Evolutionary conservation across 2,329 filamentous ascomycete species (phyloP).

Genomic region (Chaetothyriales sp.): DNA sequence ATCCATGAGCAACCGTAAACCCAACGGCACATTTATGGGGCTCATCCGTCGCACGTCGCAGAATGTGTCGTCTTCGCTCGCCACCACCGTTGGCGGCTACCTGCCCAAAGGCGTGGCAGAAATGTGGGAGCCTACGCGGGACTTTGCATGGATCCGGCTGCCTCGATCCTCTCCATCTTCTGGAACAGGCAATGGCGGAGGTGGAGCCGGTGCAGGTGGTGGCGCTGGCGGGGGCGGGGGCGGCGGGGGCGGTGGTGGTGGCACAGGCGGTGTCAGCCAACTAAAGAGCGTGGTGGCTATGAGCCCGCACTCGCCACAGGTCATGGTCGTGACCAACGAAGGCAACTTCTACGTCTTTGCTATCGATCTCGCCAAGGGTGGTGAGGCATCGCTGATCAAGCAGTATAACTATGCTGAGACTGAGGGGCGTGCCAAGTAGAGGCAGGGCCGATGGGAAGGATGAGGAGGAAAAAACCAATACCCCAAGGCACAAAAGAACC

Average conservation of each 20-base stretch:
- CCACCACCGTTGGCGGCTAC: conserved; percentile 79
- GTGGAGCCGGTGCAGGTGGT: conserved; percentile 18
- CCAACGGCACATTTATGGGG: conserved; percentile 68
- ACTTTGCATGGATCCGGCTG: conserved; percentile 94
- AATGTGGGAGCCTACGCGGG: conserved; percentile 89
- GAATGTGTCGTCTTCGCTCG: conserved; percentile 77
- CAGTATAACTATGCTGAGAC: conserved; percentile 68
- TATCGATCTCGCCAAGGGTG: conserved; percentile 85
- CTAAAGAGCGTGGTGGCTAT: conserved; percentile 90
- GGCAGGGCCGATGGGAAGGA: neutral
- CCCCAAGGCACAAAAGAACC: neutral
- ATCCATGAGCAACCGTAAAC: conserved; percentile 27
- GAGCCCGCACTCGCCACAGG: conserved; percentile 83
- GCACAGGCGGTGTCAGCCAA: conserved; percentile 28
- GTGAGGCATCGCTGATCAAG: conserved; percentile 79
- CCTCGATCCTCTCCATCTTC: conserved; percentile 40
- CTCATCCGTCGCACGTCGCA: conserved; percentile 91
- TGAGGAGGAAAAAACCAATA: neutral
- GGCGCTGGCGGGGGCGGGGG: too few relatives aligned
- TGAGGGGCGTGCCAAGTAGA: neutral
- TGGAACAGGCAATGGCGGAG: conserved; percentile 18
- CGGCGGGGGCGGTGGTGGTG: too few relatives aligned
- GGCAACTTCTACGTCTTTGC: conserved; percentile 90
- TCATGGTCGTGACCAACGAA: conserved; percentile 96
- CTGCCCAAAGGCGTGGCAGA: conserved; percentile 86